A percentile compares a stretch with the other conserved stretches of the same genome.
phyloP scores from a whole-genome alignment of 202 grass and related monocot species.

The Panicum virgatum region DNA sequence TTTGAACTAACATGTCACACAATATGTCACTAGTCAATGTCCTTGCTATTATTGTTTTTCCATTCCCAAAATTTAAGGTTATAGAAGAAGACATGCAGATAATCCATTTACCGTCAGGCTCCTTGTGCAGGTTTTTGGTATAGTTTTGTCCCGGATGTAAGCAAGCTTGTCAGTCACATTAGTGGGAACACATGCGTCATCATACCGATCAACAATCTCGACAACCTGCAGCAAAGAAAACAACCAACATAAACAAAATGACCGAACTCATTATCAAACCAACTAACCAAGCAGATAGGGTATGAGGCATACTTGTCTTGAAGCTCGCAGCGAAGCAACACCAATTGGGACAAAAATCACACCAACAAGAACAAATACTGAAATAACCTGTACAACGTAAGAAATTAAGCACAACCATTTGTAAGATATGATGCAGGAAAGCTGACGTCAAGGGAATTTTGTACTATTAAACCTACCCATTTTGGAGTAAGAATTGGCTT shows the following conservation, averaged over 20 bases:
- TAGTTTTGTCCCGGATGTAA: constrained; percentile 61
- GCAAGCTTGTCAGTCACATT: constrained; percentile 59
- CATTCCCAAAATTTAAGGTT: background rate
- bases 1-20: background rate
- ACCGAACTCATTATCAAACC: background rate
- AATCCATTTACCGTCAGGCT: constrained; percentile 61
- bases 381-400: constrained; percentile 63
- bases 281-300: background rate
- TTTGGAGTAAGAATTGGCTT: constrained; percentile 80
- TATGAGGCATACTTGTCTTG: constrained; percentile 56
- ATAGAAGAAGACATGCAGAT: constrained; percentile 30
- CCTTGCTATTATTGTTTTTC: no score
- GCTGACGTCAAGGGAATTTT: background rate
- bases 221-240: constrained; percentile 76
- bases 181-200: constrained; percentile 58
- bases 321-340: constrained; percentile 70
- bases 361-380: constrained; percentile 76
- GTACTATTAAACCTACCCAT: constrained; percentile 49
- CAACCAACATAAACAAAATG: constrained; percentile 15
- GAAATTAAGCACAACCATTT: constrained; percentile 19
- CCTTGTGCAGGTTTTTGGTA: constrained; percentile 61
- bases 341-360: constrained; percentile 88
- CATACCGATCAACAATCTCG: constrained; percentile 88
- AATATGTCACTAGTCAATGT: no score
- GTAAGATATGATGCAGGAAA: constrained; percentile 14